Evolutionary conservation across 2,329 filamentous ascomycete species (phyloP).

Genomic region (Berkeleyomyces basicola): DNA sequence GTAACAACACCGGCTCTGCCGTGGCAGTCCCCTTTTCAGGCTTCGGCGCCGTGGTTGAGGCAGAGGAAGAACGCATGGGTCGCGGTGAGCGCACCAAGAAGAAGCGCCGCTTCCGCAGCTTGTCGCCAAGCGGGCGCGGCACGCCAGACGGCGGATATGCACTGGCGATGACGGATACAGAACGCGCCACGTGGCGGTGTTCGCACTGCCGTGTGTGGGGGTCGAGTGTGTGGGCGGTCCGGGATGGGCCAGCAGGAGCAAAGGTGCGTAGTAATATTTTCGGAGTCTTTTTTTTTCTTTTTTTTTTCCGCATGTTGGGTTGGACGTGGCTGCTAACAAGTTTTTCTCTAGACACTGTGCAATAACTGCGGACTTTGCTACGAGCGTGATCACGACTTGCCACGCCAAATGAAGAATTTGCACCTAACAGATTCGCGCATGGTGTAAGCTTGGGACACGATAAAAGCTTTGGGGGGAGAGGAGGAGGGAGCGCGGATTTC

Average conservation of each 20-base stretch:
- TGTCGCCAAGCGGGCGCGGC: slow-evolving; percentile 65
- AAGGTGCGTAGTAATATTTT: slow-evolving; percentile 42
- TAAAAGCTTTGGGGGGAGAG: not conserved
- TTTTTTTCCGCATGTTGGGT: slow-evolving; percentile 12
- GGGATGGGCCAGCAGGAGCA: slow-evolving; percentile 73
- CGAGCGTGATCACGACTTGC: slow-evolving; percentile 71
- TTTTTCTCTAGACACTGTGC: slow-evolving; percentile 52
- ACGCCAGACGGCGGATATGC: slow-evolving; percentile 71
- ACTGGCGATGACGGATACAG: slow-evolving; percentile 53
- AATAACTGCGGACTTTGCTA: slow-evolving; percentile 84
- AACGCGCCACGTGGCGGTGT: slow-evolving; percentile 75
- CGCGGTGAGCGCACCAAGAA: slow-evolving; percentile 87
- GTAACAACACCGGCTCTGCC: slow-evolving; percentile 65
- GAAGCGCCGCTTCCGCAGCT: slow-evolving; percentile 77
- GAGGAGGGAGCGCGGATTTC: not conserved
- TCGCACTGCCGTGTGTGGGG: slow-evolving; percentile 78
- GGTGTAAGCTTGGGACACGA: not conserved
- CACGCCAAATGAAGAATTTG: slow-evolving; percentile 31
- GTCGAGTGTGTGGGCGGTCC: slow-evolving; percentile 81
- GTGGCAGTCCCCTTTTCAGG: slow-evolving; percentile 50
- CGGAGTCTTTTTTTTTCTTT: slow-evolving; percentile 1
- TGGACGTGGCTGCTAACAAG: slow-evolving; percentile 15
- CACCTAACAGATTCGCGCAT: slow-evolving; percentile 18
- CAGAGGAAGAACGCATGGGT: slow-evolving; percentile 71
- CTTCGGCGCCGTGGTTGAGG: slow-evolving; percentile 34